These are phyloP conservation scores for Fraxinus albicans DNA, from an alignment of 305 asterid genomes.

Conservation along the genomic window DNA sequence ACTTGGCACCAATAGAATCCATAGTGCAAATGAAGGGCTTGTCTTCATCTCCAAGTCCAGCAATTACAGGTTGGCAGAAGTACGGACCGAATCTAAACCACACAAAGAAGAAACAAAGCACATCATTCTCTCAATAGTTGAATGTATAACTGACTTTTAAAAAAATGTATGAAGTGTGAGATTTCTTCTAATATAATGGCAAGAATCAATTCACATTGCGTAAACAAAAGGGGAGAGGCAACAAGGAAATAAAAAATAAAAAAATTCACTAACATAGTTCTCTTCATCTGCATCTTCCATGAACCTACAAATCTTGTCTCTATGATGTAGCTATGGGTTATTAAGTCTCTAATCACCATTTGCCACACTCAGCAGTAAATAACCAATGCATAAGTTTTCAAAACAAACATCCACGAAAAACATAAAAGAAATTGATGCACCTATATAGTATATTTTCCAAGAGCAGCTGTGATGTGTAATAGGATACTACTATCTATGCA, in stretches of 20 bases:
- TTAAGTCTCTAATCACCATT: neutral
- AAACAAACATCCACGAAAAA: neutral
- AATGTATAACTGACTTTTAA: neutral
- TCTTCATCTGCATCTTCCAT: neutral
- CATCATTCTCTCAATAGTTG: neutral
- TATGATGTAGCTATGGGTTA: neutral
- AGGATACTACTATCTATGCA: neutral
- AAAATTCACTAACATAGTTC: neutral
- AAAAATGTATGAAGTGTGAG: neutral
- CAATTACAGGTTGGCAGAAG: conserved; percentile 98
- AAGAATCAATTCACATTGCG: neutral
- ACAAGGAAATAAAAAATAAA: neutral
- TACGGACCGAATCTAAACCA: conserved; percentile 86
- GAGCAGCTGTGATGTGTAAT: neutral
- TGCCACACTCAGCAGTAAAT: neutral
- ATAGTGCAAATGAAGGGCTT: conserved; percentile 98
- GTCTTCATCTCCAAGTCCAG: conserved; percentile 89
- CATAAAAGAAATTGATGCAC: neutral
- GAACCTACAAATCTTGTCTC: neutral
- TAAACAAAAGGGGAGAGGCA: neutral
- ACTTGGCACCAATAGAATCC: conserved; percentile 99
- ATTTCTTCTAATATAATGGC: neutral
- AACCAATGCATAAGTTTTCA: neutral
- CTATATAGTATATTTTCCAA: neutral
- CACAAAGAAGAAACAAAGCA: conserved; percentile 10